These are phyloP conservation scores for Wallacemonas collosoma DNA, from an alignment of 208 protist species.

Conservation along the genomic window DNA sequence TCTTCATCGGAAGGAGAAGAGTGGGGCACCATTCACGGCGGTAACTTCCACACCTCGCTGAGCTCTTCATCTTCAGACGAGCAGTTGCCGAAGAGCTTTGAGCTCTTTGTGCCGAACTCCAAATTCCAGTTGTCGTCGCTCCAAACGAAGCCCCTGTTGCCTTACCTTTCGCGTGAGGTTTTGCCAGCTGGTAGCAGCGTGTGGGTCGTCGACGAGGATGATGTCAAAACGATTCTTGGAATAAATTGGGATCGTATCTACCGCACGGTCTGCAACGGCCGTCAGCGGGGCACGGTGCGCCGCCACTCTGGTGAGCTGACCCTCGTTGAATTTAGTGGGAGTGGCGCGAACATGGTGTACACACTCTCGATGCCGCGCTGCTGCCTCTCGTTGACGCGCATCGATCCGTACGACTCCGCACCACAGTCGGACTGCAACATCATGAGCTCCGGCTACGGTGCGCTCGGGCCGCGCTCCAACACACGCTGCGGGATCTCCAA, in stretches of 20 bases:
- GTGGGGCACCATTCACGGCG: conserved; percentile 42
- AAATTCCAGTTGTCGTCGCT: conserved; percentile 44
- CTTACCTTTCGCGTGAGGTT: conserved; percentile 37
- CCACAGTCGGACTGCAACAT: conserved; percentile 27
- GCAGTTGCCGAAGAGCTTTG: conserved; percentile 25
- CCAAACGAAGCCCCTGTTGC: conserved; percentile 47
- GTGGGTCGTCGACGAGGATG: conserved; percentile 84
- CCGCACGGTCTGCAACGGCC: conserved; percentile 72
- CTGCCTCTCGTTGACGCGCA: conserved; percentile 56
- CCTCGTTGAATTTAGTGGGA: conserved; percentile 55
- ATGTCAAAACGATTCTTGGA: conserved; percentile 69
- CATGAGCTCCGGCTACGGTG: conserved; percentile 44
- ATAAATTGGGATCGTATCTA: conserved; percentile 63
- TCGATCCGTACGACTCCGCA: conserved; percentile 58
- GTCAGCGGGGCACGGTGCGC: conserved; percentile 48
- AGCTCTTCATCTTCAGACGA: conserved; percentile 23
- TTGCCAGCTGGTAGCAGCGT: conserved; percentile 52
- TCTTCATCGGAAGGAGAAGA: conserved; percentile 31
- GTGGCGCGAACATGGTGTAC: conserved; percentile 35
- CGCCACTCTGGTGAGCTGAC: conserved; percentile 67
- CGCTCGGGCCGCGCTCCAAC: conserved; percentile 40
- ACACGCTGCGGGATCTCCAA: conserved; percentile 6
- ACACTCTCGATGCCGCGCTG: conserved; percentile 59
- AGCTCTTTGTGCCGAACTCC: conserved; percentile 69
- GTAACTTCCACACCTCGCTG: conserved; percentile 23